phyloP scores from a whole-genome alignment of 176 grass and related monocot genomes.

The Cenchrus fungigraminus region DNA sequence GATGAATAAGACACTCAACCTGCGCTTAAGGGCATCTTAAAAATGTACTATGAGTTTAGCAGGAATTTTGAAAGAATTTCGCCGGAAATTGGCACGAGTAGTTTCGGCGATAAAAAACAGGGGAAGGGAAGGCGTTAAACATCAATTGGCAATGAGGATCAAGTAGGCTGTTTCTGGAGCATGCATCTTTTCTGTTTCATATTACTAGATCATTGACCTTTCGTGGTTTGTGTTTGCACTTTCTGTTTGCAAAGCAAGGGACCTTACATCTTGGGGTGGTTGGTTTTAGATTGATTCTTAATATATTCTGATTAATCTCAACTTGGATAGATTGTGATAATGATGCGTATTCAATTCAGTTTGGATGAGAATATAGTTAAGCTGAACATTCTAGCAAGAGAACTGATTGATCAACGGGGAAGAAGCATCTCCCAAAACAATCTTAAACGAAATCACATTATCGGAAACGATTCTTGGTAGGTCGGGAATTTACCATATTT shows the following conservation, averaged over 20 bases:
- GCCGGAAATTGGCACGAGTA: neutral
- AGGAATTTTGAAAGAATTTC: neutral
- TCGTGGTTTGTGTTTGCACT: constrained; percentile 9
- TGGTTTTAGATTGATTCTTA: constrained; percentile 45
- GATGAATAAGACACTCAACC: neutral
- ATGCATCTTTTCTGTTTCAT: constrained; percentile 39
- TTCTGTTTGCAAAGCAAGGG: constrained; percentile 40
- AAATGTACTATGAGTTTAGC: neutral
- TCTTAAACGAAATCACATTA: neutral
- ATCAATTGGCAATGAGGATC: neutral
- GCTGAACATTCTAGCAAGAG: neutral
- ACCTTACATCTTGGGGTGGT: constrained; percentile 54
- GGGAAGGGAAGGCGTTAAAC: neutral
- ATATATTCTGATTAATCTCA: constrained; percentile 32
- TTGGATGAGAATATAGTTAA: constrained; percentile 12
- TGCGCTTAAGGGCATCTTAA: neutral
- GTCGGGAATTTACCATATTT: too few species aligned
- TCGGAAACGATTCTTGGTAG: too few species aligned
- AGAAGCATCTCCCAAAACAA: neutral
- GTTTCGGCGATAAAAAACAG: neutral
- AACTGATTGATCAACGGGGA: neutral
- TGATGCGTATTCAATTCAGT: neutral
- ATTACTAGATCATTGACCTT: constrained; percentile 44
- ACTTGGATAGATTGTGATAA: neutral
- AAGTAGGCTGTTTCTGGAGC: constrained; percentile 28